Percentiles rank a stretch among this genome's conserved stretches.
Conservation (phyloP, 1,284 basidiomycete species). For the Sphagnurus paluster region DNA sequence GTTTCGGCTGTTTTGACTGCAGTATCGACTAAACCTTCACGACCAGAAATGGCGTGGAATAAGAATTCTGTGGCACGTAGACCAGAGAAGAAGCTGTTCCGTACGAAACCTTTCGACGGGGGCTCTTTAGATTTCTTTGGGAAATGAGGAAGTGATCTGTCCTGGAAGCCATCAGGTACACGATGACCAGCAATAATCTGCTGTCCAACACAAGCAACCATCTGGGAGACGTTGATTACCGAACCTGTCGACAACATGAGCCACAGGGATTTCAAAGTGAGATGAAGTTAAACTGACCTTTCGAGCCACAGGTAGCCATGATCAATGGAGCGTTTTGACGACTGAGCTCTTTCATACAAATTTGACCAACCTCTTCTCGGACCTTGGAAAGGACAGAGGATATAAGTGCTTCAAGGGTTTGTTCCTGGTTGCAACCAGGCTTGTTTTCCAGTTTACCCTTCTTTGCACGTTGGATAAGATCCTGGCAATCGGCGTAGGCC, state of each 20-base stretch:
- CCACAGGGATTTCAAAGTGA: not conserved
- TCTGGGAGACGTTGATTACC: slow-evolving; percentile 99
- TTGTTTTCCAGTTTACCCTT: slow-evolving; percentile 94
- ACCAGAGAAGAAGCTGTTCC: slow-evolving; percentile 96
- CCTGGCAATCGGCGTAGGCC: slow-evolving; percentile 88
- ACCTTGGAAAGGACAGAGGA: slow-evolving; percentile 94
- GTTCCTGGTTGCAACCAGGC: slow-evolving; percentile 95
- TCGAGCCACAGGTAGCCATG: slow-evolving; percentile 99
- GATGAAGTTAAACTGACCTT: slow-evolving; percentile 59
- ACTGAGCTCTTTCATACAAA: slow-evolving; percentile 97
- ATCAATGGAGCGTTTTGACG: slow-evolving; percentile 96
- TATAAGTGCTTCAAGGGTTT: slow-evolving; percentile 95
- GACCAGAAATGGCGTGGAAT: slow-evolving; percentile 98
- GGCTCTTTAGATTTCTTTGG: slow-evolving; percentile 97
- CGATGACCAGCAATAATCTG: slow-evolving; percentile 98
- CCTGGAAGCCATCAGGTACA: slow-evolving; percentile 99
- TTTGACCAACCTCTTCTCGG: slow-evolving; percentile 94
- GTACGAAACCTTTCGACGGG: slow-evolving; percentile 97
- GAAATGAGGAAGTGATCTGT: slow-evolving; percentile 98
- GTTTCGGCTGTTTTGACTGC: slow-evolving; percentile 99
- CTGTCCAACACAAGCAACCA: slow-evolving; percentile 99
- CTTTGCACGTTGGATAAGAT: slow-evolving; percentile 88
- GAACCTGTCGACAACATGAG: slow-evolving; percentile 62
- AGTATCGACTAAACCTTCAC: slow-evolving; percentile 98
- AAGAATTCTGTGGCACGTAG: slow-evolving; percentile 96